Evolutionary conservation across 2,329 filamentous ascomycete species (phyloP).

Genomic region (Beauveria sp.): DNA sequence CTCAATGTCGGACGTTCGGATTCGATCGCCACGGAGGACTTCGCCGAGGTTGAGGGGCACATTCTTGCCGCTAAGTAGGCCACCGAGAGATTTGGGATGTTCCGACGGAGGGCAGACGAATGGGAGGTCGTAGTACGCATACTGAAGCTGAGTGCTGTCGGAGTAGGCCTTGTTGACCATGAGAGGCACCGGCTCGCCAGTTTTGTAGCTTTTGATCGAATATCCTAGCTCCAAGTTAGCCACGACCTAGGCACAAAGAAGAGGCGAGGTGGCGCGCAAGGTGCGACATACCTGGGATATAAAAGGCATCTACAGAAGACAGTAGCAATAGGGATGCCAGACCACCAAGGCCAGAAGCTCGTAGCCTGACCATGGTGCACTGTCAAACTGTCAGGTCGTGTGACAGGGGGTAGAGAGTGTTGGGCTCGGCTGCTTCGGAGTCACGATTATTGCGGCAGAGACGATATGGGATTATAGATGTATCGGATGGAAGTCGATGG

Average conservation of each 20-base stretch:
- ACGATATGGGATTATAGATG: too few relatives aligned
- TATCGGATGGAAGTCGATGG: background rate
- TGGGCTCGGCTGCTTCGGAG: background rate
- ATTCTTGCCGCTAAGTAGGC: conserved; percentile 67
- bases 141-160: conserved; percentile 82
- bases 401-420: background rate
- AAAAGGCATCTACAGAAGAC: conserved; percentile 55
- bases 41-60: conserved; percentile 80
- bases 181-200: conserved; percentile 72
- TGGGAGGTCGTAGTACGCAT: conserved; percentile 81
- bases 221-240: conserved; percentile 46
- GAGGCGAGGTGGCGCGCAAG: background rate
- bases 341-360: conserved; percentile 30
- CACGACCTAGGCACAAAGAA: background rate
- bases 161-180: conserved; percentile 90
- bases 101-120: conserved; percentile 79
- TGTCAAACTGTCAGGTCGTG: conserved; percentile 8
- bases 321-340: conserved; percentile 36
- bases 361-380: conserved; percentile 22
- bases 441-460: background rate
- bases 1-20: conserved; percentile 77
- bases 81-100: conserved; percentile 54
- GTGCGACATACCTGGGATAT: conserved; percentile 63
- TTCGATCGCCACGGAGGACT: conserved; percentile 78
- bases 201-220: conserved; percentile 72